A percentile compares a stretch with the other conserved stretches of the same genome.
These are phyloP conservation scores for Cardamine resedifolia DNA, from an alignment of 345 rosid genomes.

Conservation along the genomic window DNA sequence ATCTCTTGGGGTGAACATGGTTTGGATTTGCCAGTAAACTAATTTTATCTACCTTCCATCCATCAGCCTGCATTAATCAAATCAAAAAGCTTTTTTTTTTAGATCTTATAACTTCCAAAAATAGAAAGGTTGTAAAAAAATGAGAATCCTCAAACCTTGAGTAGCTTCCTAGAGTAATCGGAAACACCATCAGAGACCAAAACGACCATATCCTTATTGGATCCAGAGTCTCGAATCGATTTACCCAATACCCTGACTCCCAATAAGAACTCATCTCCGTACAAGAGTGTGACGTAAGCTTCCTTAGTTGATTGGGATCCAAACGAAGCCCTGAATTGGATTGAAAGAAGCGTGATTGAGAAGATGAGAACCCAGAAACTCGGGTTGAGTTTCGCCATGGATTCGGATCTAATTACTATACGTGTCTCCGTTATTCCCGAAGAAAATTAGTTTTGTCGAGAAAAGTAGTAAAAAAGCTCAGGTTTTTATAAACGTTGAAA, in stretches of 20 bases:
- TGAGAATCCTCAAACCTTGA: conserved; percentile 42
- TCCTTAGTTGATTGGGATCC: conserved; percentile 47
- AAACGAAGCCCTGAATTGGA: conserved; percentile 37
- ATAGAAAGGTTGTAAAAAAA: conserved; percentile 18
- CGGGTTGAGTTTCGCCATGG: conserved; percentile 31
- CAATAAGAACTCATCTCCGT: conserved; percentile 91
- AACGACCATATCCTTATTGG: conserved; percentile 79
- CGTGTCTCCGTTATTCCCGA: conserved; percentile 39
- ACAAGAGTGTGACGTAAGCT: conserved; percentile 84
- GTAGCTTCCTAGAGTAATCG: conserved; percentile 62
- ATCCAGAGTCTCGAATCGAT: conserved; percentile 79
- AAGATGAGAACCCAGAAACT: conserved; percentile 37
- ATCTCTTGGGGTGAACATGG: conserved; percentile 80
- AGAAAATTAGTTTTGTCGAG: conserved; percentile 37
- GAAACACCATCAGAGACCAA: conserved; percentile 94
- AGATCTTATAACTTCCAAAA: conserved; percentile 5
- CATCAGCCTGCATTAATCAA: conserved; percentile 99
- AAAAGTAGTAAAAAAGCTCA: background rate
- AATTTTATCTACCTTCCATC: conserved; percentile 90
- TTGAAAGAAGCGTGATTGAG: conserved; percentile 34
- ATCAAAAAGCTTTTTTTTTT: too few species aligned
- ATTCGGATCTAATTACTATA: background rate
- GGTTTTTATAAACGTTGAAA: conserved; percentile 20
- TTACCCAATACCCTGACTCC: conserved; percentile 94
- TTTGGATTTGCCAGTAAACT: conserved; percentile 83